Evolutionary conservation across 2,329 filamentous ascomycete species (phyloP).

Genomic region (Epicoccum sorghinum): DNA sequence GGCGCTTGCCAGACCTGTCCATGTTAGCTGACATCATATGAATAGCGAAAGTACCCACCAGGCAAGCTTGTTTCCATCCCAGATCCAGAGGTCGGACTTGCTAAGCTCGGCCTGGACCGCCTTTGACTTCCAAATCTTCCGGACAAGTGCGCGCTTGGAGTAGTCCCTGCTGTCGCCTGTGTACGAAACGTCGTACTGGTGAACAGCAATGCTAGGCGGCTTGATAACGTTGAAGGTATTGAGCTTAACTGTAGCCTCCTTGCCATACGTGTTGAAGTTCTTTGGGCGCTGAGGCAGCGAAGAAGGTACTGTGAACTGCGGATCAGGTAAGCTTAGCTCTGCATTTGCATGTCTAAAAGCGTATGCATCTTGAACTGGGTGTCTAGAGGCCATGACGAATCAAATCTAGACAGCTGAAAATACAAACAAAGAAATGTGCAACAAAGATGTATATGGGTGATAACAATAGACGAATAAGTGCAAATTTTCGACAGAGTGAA

Average conservation of each 20-base stretch:
- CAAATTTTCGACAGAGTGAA: too few species aligned
- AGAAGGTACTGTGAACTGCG: slow-evolving; percentile 32
- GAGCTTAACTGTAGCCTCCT: slow-evolving; percentile 54
- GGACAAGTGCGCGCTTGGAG: slow-evolving; percentile 68
- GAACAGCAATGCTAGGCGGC: slow-evolving; percentile 67
- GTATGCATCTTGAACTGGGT: too few species aligned
- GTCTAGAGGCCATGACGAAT: too few species aligned
- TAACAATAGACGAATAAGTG: too few species aligned
- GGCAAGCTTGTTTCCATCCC: slow-evolving; percentile 82
- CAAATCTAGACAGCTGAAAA: too few species aligned
- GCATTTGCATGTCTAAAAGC: slow-evolving; percentile 26
- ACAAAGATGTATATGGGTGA: too few species aligned
- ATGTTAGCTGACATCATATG: slow-evolving; percentile 14
- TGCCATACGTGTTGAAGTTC: slow-evolving; percentile 49
- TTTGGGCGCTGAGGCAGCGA: slow-evolving; percentile 45
- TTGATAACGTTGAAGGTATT: slow-evolving; percentile 76
- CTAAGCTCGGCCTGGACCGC: slow-evolving; percentile 63
- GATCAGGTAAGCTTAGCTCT: slow-evolving; percentile 24
- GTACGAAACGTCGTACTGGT: slow-evolving; percentile 78
- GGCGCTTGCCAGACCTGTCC: slow-evolving; percentile 32
- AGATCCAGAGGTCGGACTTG: slow-evolving; percentile 66
- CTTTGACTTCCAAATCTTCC: slow-evolving; percentile 76
- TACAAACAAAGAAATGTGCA: too few species aligned
- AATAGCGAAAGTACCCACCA: slow-evolving; percentile 63
- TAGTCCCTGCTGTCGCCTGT: slow-evolving; percentile 65